Conservation (phyloP, 1,284 basidiomycete genomes). For the Volvariella volvacea region DNA sequence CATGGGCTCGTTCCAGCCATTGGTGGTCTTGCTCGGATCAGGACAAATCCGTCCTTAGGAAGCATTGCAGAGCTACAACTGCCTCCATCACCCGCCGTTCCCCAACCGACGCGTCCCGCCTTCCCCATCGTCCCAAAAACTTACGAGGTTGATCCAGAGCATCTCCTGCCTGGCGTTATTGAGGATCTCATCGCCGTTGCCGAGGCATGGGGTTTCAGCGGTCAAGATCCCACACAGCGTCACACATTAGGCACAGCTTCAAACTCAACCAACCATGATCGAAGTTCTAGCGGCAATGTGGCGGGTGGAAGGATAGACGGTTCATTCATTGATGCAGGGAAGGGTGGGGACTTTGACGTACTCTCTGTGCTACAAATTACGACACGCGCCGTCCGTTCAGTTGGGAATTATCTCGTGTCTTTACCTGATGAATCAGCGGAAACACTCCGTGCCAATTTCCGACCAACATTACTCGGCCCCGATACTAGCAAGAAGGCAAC, state of each 20-base stretch:
- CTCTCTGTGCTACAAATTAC: slow-evolving; percentile 66
- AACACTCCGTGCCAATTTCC: slow-evolving; percentile 43
- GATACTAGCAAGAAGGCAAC: slow-evolving; percentile 7
- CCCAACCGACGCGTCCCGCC: slow-evolving; percentile 34
- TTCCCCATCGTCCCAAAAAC: slow-evolving; percentile 52
- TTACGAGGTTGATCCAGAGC: slow-evolving; percentile 66
- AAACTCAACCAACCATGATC: too few species aligned
- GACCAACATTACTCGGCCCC: slow-evolving; percentile 34
- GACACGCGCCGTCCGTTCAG: slow-evolving; percentile 69
- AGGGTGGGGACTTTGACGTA: slow-evolving; percentile 37
- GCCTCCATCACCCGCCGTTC: slow-evolving; percentile 61
- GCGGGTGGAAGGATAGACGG: neutral
- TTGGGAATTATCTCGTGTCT: slow-evolving; percentile 74
- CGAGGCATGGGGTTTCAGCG: slow-evolving; percentile 40
- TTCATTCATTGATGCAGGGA: neutral
- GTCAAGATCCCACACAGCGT: neutral
- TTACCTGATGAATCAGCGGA: slow-evolving; percentile 67
- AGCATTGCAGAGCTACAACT: slow-evolving; percentile 47
- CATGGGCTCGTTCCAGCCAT: slow-evolving; percentile 69
- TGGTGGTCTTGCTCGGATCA: slow-evolving; percentile 35
- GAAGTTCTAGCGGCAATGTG: too few species aligned
- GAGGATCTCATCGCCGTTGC: slow-evolving; percentile 61
- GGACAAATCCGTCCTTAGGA: slow-evolving; percentile 28
- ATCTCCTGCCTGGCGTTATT: slow-evolving; percentile 62
- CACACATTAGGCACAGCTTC: neutral